Evolutionary conservation across 2,329 filamentous ascomycete genomes (phyloP).

Genomic region (Ilyonectria mors-panacis): DNA sequence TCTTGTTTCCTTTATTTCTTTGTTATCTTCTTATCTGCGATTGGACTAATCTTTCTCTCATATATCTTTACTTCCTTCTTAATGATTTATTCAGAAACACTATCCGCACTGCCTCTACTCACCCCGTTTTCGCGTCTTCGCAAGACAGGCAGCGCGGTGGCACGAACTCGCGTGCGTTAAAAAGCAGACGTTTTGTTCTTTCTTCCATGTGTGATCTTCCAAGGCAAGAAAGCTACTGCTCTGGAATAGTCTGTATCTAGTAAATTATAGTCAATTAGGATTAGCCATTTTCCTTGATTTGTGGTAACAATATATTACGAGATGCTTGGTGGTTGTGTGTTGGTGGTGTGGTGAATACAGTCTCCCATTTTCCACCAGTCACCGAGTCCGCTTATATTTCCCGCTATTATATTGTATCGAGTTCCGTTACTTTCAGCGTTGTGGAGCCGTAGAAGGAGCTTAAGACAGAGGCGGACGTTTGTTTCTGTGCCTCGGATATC

Average conservation of each 20-base stretch:
- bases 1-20: no score
- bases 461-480: conserved; percentile 7
- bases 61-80: no score
- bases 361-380: not conserved
- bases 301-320: no score
- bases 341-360: no score
- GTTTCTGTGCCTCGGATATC: conserved; percentile 9
- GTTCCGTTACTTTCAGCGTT: no score
- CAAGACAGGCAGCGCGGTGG: conserved; percentile 21
- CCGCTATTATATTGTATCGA: no score
- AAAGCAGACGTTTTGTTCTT: conserved; percentile 19
- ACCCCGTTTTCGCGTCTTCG: conserved; percentile 23
- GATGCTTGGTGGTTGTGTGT: no score
- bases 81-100: conserved; percentile 39
- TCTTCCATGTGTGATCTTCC: no score
- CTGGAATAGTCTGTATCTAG: conserved; percentile 39
- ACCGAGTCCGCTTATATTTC: not conserved
- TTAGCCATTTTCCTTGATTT: no score
- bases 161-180: conserved; percentile 13
- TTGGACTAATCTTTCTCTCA: no score
- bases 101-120: conserved; percentile 32
- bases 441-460: conserved; percentile 11
- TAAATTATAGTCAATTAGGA: no score
- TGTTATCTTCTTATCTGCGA: no score
- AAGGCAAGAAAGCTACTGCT: conserved; percentile 18